These are phyloP conservation scores for Phaeodactylum tricornutum DNA, from an alignment of 108 stramenopile species.

Conservation along the genomic window DNA sequence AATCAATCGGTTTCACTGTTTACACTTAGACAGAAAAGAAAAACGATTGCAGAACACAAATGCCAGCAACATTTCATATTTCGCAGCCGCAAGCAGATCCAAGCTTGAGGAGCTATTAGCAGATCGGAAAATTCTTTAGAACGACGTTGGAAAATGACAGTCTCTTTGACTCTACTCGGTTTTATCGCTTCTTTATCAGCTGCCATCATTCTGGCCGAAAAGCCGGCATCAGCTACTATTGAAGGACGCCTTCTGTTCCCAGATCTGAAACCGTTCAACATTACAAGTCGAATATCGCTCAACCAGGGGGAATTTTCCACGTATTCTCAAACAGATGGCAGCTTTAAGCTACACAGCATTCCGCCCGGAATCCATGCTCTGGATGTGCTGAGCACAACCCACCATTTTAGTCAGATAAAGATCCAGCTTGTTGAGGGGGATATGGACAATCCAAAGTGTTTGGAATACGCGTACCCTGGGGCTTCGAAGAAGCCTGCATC, in stretches of 20 bases:
- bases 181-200: too few species aligned
- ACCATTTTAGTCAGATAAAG: conserved; percentile 72
- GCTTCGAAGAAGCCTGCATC: conserved; percentile 53
- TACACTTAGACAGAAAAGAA: too few species aligned
- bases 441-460: conserved; percentile 68
- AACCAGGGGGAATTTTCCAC: conserved; percentile 71
- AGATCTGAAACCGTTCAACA: conserved; percentile 41
- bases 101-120: too few species aligned
- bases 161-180: too few species aligned
- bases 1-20: too few species aligned
- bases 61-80: too few species aligned
- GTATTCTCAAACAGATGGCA: conserved; percentile 57
- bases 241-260: conserved; percentile 28
- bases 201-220: too few species aligned
- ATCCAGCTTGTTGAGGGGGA: conserved; percentile 60
- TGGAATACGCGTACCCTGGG: conserved; percentile 80
- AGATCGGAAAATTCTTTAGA: too few species aligned
- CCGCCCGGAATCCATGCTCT: conserved; percentile 72
- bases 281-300: conserved; percentile 53
- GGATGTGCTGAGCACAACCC: conserved; percentile 56
- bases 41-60: too few species aligned
- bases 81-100: too few species aligned
- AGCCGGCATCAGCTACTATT: conserved; percentile 1
- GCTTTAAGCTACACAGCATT: conserved; percentile 64
- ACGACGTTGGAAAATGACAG: too few species aligned